These are phyloP conservation scores for Withania somnifera DNA, from an alignment of 305 asterid genomes.

Conservation along the genomic window DNA sequence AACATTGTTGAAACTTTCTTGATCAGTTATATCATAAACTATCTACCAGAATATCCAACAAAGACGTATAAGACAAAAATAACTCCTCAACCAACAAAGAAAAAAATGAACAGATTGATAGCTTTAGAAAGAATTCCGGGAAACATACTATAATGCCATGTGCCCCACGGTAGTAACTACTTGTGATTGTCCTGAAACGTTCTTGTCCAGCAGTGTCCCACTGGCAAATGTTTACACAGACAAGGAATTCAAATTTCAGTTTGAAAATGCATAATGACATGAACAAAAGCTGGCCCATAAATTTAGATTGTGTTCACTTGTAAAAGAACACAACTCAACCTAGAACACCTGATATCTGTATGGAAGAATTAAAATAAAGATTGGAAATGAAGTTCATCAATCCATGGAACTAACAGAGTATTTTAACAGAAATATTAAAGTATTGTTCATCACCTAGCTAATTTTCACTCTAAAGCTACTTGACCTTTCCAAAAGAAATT, in stretches of 20 bases:
- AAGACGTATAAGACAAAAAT: neutral
- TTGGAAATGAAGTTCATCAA: neutral
- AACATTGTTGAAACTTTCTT: constrained; percentile 66
- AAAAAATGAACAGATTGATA: neutral
- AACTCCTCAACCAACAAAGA: neutral
- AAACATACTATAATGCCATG: constrained; percentile 69
- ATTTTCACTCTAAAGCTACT: neutral
- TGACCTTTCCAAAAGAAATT: neutral
- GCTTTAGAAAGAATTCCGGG: neutral
- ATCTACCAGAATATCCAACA: constrained; percentile 30
- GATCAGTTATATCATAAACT: constrained; percentile 69
- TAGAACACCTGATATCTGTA: neutral
- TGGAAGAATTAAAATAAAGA: neutral
- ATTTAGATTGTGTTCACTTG: neutral
- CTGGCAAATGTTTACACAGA: constrained; percentile 20
- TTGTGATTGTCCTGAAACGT: constrained; percentile 75
- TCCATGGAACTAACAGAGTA: neutral
- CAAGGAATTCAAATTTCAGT: neutral
- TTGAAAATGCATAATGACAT: neutral
- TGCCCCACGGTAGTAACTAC: constrained; percentile 90
- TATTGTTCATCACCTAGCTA: neutral
- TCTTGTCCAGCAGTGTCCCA: constrained; percentile 94
- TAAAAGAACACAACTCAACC: neutral
- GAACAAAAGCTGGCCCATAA: neutral
- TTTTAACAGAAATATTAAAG: neutral